These are phyloP conservation scores for Fusarium anguioides DNA, from an alignment of 2,329 filamentous ascomycete species.

Conservation along the genomic window DNA sequence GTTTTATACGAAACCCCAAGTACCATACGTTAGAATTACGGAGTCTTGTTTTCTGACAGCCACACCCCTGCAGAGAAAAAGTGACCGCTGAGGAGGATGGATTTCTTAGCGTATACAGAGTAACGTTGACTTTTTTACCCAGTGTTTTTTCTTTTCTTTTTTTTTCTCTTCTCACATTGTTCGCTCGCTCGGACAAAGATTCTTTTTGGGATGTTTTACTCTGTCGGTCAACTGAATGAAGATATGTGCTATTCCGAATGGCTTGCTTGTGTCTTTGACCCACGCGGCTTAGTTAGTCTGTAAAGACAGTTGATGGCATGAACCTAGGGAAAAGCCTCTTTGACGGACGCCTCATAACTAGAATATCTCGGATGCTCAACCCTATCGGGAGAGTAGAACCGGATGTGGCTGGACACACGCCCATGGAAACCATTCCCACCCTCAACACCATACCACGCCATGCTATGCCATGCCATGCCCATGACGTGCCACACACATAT, in stretches of 20 bases:
- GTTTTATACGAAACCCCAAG: background rate
- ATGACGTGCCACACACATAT: slow-evolving; percentile 39
- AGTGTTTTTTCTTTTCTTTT: slow-evolving; percentile 3
- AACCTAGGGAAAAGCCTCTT: slow-evolving; percentile 23
- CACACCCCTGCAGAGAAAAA: slow-evolving; percentile 28
- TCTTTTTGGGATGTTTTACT: slow-evolving; percentile 10
- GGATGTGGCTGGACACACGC: slow-evolving; percentile 28
- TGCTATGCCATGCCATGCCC: slow-evolving; percentile 15
- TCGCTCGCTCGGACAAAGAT: slow-evolving; percentile 14
- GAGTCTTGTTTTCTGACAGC: slow-evolving; percentile 14
- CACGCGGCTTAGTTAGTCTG: slow-evolving; percentile 30
- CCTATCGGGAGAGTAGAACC: slow-evolving; percentile 21
- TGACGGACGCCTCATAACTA: slow-evolving; percentile 31
- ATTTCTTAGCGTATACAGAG: slow-evolving; percentile 9
- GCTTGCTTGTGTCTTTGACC: slow-evolving; percentile 14
- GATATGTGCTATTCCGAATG: slow-evolving; percentile 27
- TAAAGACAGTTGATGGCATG: background rate
- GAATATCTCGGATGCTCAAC: slow-evolving; percentile 25
- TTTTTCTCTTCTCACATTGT: slow-evolving; percentile 22
- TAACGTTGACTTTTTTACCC: slow-evolving; percentile 19
- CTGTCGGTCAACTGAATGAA: slow-evolving; percentile 12
- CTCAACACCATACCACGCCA: slow-evolving; percentile 16
- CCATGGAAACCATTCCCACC: background rate
- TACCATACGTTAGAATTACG: background rate
- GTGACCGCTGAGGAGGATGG: background rate